Evolutionary conservation across 1,139 yeast species (phyloP).

Genomic region (Torulaspora pretoriensis): DNA sequence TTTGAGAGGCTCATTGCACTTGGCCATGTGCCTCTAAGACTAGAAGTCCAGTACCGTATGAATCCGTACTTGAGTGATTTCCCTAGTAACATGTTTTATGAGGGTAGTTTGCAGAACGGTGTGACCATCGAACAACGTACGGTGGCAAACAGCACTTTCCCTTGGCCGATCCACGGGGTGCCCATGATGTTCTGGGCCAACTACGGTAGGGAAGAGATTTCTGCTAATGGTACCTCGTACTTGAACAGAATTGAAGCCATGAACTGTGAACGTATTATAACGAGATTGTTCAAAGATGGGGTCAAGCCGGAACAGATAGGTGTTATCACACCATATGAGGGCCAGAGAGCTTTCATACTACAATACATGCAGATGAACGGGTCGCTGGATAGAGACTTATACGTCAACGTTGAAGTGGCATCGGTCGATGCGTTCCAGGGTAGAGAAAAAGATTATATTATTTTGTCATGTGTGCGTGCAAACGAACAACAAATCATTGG

Average conservation of each 20-base stretch:
- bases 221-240: slow-evolving; percentile 78
- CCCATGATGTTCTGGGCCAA: slow-evolving; percentile 98
- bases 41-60: slow-evolving; percentile 95
- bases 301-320: slow-evolving; percentile 80
- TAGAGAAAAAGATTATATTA: slow-evolving; percentile 86
- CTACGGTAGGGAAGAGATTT: slow-evolving; percentile 83
- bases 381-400: slow-evolving; percentile 60
- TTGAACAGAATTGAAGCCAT: slow-evolving; percentile 87
- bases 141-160: slow-evolving; percentile 56
- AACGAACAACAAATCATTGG: slow-evolving; percentile 82
- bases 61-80: slow-evolving; percentile 84
- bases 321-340: slow-evolving; percentile 91
- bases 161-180: slow-evolving; percentile 79
- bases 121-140: slow-evolving; percentile 72
- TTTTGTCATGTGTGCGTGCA: slow-evolving; percentile 87
- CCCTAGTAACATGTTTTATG: slow-evolving; percentile 89
- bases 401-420: slow-evolving; percentile 76
- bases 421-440: slow-evolving; percentile 97
- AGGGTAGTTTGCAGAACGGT: slow-evolving; percentile 88
- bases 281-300: slow-evolving; percentile 75
- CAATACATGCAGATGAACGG: slow-evolving; percentile 78
- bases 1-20: slow-evolving; percentile 82
- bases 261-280: slow-evolving; percentile 78
- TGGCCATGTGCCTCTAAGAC: slow-evolving; percentile 79
- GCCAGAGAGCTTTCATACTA: slow-evolving; percentile 79